A percentile compares a stretch with the other conserved stretches of the same genome.
Evolutionary conservation across 2,329 filamentous ascomycete genomes (phyloP).

Genomic region (Fusarium domesticum): DNA sequence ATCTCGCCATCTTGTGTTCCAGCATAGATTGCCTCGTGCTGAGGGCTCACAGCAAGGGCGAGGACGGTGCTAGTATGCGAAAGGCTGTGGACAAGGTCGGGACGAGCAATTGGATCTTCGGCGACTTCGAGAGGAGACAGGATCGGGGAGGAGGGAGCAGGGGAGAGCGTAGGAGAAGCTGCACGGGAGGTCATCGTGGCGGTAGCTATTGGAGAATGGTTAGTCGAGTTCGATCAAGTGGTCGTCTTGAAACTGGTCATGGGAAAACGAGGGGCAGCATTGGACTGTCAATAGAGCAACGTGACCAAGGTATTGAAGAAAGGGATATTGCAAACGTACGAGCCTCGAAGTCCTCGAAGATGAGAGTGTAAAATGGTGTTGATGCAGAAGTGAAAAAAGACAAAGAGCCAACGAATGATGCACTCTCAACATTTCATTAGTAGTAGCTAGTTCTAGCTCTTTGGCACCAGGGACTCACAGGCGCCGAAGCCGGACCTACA

Average conservation of each 20-base stretch:
- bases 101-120: constrained; percentile 35
- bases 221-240: constrained; percentile 2
- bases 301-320: no score
- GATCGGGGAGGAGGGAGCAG: constrained; percentile 21
- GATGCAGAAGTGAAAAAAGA: no score
- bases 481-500: constrained; percentile 16
- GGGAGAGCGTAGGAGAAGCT: constrained; percentile 24
- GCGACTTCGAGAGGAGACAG: constrained; percentile 25
- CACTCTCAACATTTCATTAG: neutral
- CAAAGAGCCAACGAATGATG: no score
- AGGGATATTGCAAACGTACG: no score
- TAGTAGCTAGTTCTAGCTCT: constrained; percentile 11
- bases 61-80: constrained; percentile 77
- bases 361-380: no score
- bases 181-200: constrained; percentile 25
- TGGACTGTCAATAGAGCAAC: neutral
- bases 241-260: neutral
- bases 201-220: constrained; percentile 11
- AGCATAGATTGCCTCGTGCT: constrained; percentile 79
- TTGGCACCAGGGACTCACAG: neutral
- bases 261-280: constrained; percentile 9
- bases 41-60: constrained; percentile 74
- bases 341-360: no score
- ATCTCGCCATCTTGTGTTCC: constrained; percentile 94
- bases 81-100: constrained; percentile 71